Evolutionary conservation across 371 early-diverging fungal genomes (phyloP), one percentile per base, ranked within the genome.

Genomic region (Paraphysoderma sedebokerense): DNA sequence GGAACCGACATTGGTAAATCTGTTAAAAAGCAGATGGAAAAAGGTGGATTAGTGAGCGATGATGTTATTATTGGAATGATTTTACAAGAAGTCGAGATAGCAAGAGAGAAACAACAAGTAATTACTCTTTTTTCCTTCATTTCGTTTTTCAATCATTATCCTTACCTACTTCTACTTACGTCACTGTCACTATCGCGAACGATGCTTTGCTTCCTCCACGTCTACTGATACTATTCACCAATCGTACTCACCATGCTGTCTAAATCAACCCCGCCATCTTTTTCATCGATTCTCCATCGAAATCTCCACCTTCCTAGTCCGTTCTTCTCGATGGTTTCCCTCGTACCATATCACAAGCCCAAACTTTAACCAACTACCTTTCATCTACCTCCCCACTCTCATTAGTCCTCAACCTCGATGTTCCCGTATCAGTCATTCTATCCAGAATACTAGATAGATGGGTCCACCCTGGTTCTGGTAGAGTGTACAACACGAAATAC

Each of bases 281-380:
- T n/a, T n/a, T n/a, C n/a, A n/a, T n/a, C n/a, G n/a, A n/a, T n/a
- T n/a, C n/a, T n/a, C n/a, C n/a, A n/a, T n/a, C n/a, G n/a, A n/a
- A n/a, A n/a, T n/a, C 19, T 7, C 39, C 19, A 52, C 22, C 52
- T 46, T 28, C 55, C 41, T 37, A 77, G 63, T 74, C 73, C 50
- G 87, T 89, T 82, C 62, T 96, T 11, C 74, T 96, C 19, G 98
- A 97, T 68, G 98, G 99, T 13, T 99, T 90, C 59, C 99, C 98
- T 33, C 74, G 99, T 36, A 92, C 83, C 2, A 54, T 85, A 23
- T 53, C 55, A 4, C 99, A 99, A 67, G 93, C 98, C 1, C 52
- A 74, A 44, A 68, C 72, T 7, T 63, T 95, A 3, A 44, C 30
- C 8, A 51, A 61, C 17, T 53, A 56, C 29, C 53, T 58, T 24